Percentiles rank a stretch among this genome's conserved stretches.
phyloP scores from a whole-genome alignment of 305 asterid species.

The Solanum chacoense region DNA sequence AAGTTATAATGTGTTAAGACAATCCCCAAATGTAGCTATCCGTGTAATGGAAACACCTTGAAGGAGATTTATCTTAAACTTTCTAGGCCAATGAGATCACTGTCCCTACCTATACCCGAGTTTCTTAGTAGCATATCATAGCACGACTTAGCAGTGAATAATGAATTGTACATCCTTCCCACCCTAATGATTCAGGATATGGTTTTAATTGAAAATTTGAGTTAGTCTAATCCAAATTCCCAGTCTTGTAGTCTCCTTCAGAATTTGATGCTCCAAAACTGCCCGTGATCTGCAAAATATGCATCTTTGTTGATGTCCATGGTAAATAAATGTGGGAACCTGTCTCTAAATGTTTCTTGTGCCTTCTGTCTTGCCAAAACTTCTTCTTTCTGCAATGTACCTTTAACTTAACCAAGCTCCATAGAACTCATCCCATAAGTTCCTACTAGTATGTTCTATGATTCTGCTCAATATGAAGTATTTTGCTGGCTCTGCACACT shows the following conservation, averaged over 20 bases:
- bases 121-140: too few species aligned
- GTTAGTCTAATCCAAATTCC: too few species aligned
- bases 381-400: neutral
- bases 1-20: neutral
- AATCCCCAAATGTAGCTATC: too few species aligned
- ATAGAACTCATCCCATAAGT: neutral
- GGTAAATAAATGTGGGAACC: neutral
- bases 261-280: neutral
- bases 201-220: too few species aligned
- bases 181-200: too few species aligned
- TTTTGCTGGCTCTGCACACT: neutral
- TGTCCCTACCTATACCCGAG: too few species aligned
- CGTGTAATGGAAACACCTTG: too few species aligned
- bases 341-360: neutral
- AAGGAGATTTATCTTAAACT: too few species aligned
- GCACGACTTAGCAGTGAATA: too few species aligned
- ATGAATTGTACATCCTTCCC: too few species aligned
- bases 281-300: neutral
- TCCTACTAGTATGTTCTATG: neutral
- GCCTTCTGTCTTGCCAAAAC: neutral
- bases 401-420: neutral
- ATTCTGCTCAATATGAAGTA: neutral
- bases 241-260: too few species aligned
- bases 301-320: neutral
- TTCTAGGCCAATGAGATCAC: too few species aligned